Evolutionary conservation across 1,284 basidiomycete species (phyloP).

Genomic region (Ganoderma lingzhi): DNA sequence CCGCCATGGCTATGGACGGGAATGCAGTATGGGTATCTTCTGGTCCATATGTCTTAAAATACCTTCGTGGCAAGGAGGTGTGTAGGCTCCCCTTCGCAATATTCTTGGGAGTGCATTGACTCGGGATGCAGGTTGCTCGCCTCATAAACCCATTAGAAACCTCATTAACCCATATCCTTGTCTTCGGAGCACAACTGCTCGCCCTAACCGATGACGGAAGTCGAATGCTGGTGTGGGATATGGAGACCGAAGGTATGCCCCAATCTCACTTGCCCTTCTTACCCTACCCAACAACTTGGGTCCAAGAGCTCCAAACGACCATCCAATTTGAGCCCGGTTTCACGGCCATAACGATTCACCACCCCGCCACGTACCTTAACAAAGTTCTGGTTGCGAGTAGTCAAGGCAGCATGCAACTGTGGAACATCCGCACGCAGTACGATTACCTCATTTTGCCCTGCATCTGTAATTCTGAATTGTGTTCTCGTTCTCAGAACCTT

Average conservation of each 20-base stretch:
- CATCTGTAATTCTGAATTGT: constrained; percentile 14
- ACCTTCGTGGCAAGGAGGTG: constrained; percentile 89
- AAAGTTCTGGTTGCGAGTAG: constrained; percentile 90
- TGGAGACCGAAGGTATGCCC: constrained; percentile 61
- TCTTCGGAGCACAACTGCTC: constrained; percentile 85
- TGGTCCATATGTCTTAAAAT: constrained; percentile 79
- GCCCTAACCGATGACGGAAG: constrained; percentile 84
- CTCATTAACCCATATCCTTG: constrained; percentile 65
- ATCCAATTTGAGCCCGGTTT: constrained; percentile 85
- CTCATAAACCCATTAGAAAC: constrained; percentile 71
- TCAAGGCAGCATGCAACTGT: constrained; percentile 89
- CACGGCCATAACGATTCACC: constrained; percentile 84
- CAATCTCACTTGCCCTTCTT: neutral
- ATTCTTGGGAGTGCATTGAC: constrained; percentile 17
- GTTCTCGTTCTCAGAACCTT: constrained; percentile 55
- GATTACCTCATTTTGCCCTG: constrained; percentile 40
- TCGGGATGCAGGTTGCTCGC: constrained; percentile 52
- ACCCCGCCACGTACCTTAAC: constrained; percentile 97
- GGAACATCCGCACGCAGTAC: constrained; percentile 90
- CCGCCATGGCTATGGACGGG: constrained; percentile 83
- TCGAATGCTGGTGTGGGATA: constrained; percentile 86
- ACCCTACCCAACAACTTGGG: neutral
- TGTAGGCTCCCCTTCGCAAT: constrained; percentile 27
- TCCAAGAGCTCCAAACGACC: constrained; percentile 62
- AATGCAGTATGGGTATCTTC: constrained; percentile 88